Conservation (phyloP, 768 basidiomycete species). For the Chalciporus piperatus region DNA sequence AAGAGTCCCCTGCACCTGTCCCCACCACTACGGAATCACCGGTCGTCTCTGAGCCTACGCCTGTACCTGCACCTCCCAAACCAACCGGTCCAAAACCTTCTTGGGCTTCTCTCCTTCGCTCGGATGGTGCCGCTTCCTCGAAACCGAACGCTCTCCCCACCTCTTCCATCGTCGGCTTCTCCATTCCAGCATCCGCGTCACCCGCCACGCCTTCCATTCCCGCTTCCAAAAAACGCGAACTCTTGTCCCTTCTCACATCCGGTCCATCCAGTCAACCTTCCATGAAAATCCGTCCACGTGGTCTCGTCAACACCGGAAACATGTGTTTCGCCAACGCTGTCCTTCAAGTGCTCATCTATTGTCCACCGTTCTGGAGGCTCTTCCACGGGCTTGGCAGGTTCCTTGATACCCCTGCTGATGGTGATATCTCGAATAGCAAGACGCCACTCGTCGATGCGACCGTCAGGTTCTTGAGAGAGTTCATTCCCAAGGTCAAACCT, state of each 20-base stretch:
- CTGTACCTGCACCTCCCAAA: slow-evolving; percentile 17
- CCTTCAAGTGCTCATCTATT: slow-evolving; percentile 86
- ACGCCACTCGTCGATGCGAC: slow-evolving; percentile 68
- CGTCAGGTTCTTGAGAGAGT: slow-evolving; percentile 76
- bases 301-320: slow-evolving; percentile 92
- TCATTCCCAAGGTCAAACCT: slow-evolving; percentile 35
- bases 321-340: slow-evolving; percentile 98
- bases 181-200: slow-evolving; percentile 52
- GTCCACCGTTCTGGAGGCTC: slow-evolving; percentile 78
- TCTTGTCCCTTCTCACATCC: slow-evolving; percentile 52
- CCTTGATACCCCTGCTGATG: slow-evolving; percentile 32
- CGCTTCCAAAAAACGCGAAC: slow-evolving; percentile 43
- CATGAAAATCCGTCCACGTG: slow-evolving; percentile 59
- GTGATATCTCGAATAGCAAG: slow-evolving; percentile 27
- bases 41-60: neutral
- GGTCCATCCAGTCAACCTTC: slow-evolving; percentile 27
- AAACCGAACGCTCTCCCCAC: slow-evolving; percentile 56
- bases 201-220: slow-evolving; percentile 29
- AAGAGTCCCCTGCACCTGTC: neutral
- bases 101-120: slow-evolving; percentile 71
- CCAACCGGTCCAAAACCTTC: slow-evolving; percentile 52
- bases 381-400: slow-evolving; percentile 69
- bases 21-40: neutral
- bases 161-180: slow-evolving; percentile 72
- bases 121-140: slow-evolving; percentile 38